phyloP scores from a whole-genome alignment of 2,329 filamentous ascomycete genomes.

The Calonectria hongkongensis region DNA sequence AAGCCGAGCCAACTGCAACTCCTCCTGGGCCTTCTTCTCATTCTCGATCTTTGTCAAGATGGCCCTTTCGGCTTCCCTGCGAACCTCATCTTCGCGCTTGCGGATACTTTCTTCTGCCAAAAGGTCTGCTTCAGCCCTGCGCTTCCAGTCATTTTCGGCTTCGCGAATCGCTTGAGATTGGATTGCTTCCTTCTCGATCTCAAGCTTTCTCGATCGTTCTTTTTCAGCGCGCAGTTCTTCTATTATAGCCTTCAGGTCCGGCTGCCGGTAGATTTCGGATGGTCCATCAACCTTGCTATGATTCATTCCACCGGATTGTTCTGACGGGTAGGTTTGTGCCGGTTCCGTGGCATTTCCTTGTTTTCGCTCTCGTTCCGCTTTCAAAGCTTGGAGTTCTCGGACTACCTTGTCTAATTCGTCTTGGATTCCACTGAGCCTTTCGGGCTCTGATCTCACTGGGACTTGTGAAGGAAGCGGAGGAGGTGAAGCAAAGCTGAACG shows the following conservation, averaged over 20 bases:
- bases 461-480: background rate
- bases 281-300: no score
- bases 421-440: background rate
- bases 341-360: background rate
- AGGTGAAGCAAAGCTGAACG: background rate
- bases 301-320: background rate
- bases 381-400: background rate
- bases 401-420: slow-evolving; percentile 10
- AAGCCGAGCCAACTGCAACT: slow-evolving; percentile 7
- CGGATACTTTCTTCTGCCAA: background rate
- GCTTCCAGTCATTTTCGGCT: slow-evolving; percentile 13
- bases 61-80: background rate
- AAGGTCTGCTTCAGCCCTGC: background rate
- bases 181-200: slow-evolving; percentile 17
- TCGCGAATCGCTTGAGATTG: background rate
- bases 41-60: slow-evolving; percentile 15
- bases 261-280: background rate
- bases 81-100: slow-evolving; percentile 15
- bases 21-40: slow-evolving; percentile 26
- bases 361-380: slow-evolving; percentile 4
- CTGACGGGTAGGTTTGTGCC: background rate
- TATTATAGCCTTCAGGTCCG: background rate
- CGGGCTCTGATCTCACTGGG: background rate
- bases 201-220: slow-evolving; percentile 12
- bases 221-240: slow-evolving; percentile 11